Evolutionary conservation across 2,329 filamentous ascomycete species (phyloP).

Genomic region (Ophiostoma ulmi): DNA sequence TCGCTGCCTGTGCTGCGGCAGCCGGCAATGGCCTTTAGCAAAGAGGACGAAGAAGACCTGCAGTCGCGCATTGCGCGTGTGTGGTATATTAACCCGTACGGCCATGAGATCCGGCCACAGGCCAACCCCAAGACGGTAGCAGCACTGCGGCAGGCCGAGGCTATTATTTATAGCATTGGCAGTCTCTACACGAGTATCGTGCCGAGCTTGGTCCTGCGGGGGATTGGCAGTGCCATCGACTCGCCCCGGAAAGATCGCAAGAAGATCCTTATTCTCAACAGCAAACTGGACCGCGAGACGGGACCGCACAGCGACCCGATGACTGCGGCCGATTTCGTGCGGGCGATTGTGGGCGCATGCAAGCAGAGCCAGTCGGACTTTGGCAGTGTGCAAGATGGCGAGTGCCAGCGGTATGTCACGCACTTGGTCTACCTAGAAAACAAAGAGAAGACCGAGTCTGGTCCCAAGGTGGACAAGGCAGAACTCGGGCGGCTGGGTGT

Average conservation of each 20-base stretch:
- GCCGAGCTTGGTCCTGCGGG: constrained; percentile 72
- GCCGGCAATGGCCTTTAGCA: constrained; percentile 77
- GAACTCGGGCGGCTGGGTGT: constrained; percentile 64
- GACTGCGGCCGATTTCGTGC: constrained; percentile 74
- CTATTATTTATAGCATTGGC: constrained; percentile 88
- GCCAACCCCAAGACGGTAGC: constrained; percentile 76
- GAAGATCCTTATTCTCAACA: constrained; percentile 83
- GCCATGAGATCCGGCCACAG: constrained; percentile 84
- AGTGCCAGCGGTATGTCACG: constrained; percentile 67
- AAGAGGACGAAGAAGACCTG: constrained; percentile 68
- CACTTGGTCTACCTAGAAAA: constrained; percentile 69
- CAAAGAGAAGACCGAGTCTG: constrained; percentile 41
- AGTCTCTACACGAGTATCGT: constrained; percentile 86
- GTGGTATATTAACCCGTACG: constrained; percentile 98
- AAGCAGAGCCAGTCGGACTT: constrained; percentile 57
- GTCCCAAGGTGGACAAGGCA: constrained; percentile 62
- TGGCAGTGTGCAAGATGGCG: constrained; percentile 34
- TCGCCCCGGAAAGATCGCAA: constrained; percentile 40
- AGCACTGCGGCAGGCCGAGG: constrained; percentile 58
- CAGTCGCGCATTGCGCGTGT: constrained; percentile 71
- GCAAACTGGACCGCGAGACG: constrained; percentile 78
- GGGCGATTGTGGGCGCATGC: constrained; percentile 70
- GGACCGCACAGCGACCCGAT: constrained; percentile 62
- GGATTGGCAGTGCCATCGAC: constrained; percentile 62
- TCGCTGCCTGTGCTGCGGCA: constrained; percentile 73